Base-by-base conservation (phyloP, 345 rosid species). In the Orychophragmus violaceus region DNA sequence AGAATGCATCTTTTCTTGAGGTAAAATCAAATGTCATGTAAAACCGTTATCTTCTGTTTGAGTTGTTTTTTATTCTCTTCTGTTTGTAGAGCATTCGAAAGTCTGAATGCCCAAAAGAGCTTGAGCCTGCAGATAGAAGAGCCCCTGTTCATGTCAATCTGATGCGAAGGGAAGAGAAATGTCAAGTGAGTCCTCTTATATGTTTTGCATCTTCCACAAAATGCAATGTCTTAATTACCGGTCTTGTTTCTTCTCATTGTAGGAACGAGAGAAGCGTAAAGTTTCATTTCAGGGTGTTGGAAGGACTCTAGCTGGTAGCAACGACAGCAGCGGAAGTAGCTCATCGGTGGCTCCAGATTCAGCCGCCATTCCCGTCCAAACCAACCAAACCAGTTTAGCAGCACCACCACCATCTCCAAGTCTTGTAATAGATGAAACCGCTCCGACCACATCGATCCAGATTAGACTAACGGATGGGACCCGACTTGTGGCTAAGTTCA, bases 81-180 rank as follows among this genome's bases (percentile, higher is more conserved):
- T 49, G 50, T 56, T 53, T 32, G 66, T 79, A 94, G 99, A 94
- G 99, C 77, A 94, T 94, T 75, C 81, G 83, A 61, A 94, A 82
- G 69, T 94, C 99, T 50, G 99, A 94, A 82, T 94, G 99, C 62
- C 99, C 99, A 5, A 87, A 82, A 77, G 99, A 88, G 85, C 99
- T 94, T 35, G 97, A 90, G 83, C 97, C 97, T 72, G 89, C 84
- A 0, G 96, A 90, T 82, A 81, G 75, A 70, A 94, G 93, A 79
- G 81, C 97, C 14, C 70, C 86, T 3, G 95, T 94, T 44, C 93
- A 87, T 79, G 99, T 90, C 58, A 94, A 90, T 76, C 79, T 94
- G 78, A 88, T 90, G 54, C 83, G 90, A 72, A 85, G 84, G 77
- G 95, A 86, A 12, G 85, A 80, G 78, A 79, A 83, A 14, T 87